phyloP scores from a whole-genome alignment of 73 alveolate species.

The Halteria grandinella region DNA sequence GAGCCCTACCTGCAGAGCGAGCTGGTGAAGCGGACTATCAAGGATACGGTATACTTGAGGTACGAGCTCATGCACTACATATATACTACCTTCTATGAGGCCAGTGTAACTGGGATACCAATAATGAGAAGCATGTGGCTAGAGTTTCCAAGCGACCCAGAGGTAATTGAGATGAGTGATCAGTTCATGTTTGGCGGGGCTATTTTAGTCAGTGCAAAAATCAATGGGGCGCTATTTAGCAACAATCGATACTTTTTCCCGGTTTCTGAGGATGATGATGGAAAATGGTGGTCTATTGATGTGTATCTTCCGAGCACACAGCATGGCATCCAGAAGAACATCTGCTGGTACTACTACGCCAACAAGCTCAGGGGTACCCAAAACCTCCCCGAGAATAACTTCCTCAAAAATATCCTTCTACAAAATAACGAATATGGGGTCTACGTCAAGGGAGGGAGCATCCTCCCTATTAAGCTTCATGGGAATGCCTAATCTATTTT shows the following conservation, averaged over 20 bases:
- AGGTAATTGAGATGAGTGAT: background rate
- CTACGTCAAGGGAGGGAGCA: conserved; percentile 56
- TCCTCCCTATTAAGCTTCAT: conserved; percentile 50
- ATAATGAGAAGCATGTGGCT: conserved; percentile 55
- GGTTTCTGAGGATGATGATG: too few relatives aligned
- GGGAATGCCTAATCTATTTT: background rate
- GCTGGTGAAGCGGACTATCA: conserved; percentile 1
- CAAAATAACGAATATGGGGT: conserved; percentile 1
- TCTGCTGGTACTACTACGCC: conserved; percentile 18
- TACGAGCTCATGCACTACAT: conserved; percentile 70
- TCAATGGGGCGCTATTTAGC: too few relatives aligned
- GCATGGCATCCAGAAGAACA: too few relatives aligned
- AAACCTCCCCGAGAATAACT: background rate
- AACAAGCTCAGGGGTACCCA: too few relatives aligned
- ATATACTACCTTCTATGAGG: conserved; percentile 59
- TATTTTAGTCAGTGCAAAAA: conserved; percentile 36
- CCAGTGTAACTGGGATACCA: conserved; percentile 48
- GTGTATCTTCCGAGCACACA: background rate
- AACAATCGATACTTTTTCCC: background rate
- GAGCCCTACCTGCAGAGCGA: conserved; percentile 88
- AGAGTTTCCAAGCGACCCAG: conserved; percentile 36
- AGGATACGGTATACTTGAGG: conserved; percentile 52
- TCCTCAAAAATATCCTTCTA: background rate
- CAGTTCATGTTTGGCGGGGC: conserved; percentile 57
- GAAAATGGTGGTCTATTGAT: background rate